Conservation (phyloP, 2,329 filamentous ascomycete genomes). For the Orbilia blumenaviensis region DNA sequence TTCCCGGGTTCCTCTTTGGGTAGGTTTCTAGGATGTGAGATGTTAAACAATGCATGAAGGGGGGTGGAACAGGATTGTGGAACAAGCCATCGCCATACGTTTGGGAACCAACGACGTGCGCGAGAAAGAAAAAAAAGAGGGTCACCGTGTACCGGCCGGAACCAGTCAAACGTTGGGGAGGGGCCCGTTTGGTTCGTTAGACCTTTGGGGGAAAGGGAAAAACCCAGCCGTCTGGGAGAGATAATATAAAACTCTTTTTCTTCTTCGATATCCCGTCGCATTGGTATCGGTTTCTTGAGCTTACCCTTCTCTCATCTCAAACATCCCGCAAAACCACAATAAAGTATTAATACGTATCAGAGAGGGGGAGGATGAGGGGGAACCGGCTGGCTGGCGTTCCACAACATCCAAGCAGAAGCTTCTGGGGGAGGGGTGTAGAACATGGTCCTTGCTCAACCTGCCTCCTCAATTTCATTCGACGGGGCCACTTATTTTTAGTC, state of each 20-base stretch:
- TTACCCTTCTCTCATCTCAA: not conserved
- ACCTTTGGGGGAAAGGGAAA: not conserved
- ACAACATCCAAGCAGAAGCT: constrained; percentile 21
- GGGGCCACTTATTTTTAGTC: constrained; percentile 38
- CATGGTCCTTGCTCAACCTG: constrained; percentile 22
- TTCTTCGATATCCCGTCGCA: constrained; percentile 1
- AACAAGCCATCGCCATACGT: constrained; percentile 3
- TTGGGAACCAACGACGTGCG: constrained; percentile 31
- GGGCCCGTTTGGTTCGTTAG: too few species aligned
- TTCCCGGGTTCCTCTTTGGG: constrained; percentile 43
- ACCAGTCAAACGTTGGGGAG: too few species aligned
- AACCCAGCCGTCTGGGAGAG: constrained; percentile 21
- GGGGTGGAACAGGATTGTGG: constrained; percentile 2
- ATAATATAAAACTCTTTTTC: constrained; percentile 37
- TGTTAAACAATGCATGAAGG: constrained; percentile 48
- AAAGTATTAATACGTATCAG: not conserved
- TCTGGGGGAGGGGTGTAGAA: not conserved
- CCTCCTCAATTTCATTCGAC: constrained; percentile 49
- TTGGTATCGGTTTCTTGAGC: not conserved
- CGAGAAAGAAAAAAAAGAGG: constrained; percentile 3
- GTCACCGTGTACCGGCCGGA: not conserved
- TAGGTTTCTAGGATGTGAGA: constrained; percentile 40
- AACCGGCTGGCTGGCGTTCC: constrained; percentile 36
- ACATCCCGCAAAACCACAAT: not conserved
- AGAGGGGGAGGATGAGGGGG: not conserved